Conservation (phyloP, 257 asterid genomes). For the Cinchona pubescens region DNA sequence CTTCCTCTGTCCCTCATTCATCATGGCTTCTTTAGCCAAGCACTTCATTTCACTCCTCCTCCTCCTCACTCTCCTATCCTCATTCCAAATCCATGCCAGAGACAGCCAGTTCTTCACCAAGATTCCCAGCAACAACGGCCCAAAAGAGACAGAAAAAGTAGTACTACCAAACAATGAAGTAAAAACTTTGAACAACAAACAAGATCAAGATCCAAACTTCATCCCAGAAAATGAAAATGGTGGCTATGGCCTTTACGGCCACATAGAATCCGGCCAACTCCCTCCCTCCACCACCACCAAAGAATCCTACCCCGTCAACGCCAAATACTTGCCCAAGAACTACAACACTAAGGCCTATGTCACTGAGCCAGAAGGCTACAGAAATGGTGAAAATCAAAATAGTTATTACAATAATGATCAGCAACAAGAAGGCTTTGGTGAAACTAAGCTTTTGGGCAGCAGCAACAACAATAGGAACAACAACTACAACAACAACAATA, state of each 20-base stretch:
- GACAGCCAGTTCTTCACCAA: conserved; percentile 82
- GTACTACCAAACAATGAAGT: conserved; percentile 24
- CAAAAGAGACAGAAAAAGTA: conserved; percentile 1
- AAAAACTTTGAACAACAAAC: conserved; percentile 21
- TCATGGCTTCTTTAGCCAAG: conserved; percentile 55
- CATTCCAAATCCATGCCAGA: conserved; percentile 53
- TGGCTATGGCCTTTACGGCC: conserved; percentile 75
- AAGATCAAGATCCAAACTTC: conserved; percentile 51
- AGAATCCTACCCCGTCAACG: conserved; percentile 24
- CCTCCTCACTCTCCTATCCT: conserved; percentile 37
- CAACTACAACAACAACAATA: conserved; percentile 15
- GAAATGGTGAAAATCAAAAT: conserved; percentile 8
- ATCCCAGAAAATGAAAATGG: conserved; percentile 51
- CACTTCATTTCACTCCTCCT: conserved; percentile 18
- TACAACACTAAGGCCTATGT: conserved; percentile 74
- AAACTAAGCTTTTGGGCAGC: background rate
- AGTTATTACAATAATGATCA: conserved; percentile 25
- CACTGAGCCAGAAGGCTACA: conserved; percentile 47
- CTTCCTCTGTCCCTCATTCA: conserved; percentile 4
- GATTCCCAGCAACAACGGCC: conserved; percentile 39
- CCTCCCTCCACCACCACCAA: conserved; percentile 55
- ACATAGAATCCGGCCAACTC: conserved; percentile 57
- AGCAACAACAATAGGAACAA: conserved; percentile 20
- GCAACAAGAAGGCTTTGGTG: conserved; percentile 17
- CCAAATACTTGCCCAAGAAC: conserved; percentile 70